Conservation (phyloP, 768 basidiomycete genomes). For the Serpula lacrymans region DNA sequence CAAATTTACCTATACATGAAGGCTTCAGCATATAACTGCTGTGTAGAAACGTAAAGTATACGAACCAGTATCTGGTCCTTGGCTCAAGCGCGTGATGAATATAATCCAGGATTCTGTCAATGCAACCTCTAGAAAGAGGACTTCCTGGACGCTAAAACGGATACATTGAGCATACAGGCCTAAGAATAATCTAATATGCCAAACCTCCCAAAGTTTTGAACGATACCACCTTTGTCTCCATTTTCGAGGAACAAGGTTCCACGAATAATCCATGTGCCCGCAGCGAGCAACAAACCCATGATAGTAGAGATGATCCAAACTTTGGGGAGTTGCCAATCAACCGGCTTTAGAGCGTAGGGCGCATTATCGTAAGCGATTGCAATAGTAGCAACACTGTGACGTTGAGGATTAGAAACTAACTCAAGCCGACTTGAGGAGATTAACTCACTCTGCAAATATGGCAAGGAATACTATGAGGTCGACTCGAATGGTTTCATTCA, state of each 20-base stretch:
- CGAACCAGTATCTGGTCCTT: conserved; percentile 13
- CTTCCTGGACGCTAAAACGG: conserved; percentile 34
- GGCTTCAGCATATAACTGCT: conserved; percentile 19
- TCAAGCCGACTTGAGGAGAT: not conserved
- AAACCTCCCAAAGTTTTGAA: conserved; percentile 40
- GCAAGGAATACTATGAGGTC: conserved; percentile 44
- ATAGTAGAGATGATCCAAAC: conserved; percentile 45
- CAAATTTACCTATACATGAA: conserved; percentile 13
- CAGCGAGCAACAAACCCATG: conserved; percentile 36
- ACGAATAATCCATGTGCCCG: conserved; percentile 44
- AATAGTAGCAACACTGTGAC: conserved; percentile 38
- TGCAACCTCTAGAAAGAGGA: conserved; percentile 46
- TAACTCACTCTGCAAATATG: conserved; percentile 34
- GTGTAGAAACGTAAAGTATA: conserved; percentile 30
- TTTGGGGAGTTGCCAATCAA: conserved; percentile 49
- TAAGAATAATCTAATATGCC: not conserved
- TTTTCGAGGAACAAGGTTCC: conserved; percentile 35
- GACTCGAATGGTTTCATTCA: conserved; percentile 45
- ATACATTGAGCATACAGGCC: not conserved
- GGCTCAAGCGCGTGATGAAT: conserved; percentile 18
- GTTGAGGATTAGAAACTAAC: not conserved
- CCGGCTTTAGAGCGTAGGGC: conserved; percentile 35
- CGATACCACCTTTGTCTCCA: conserved; percentile 32
- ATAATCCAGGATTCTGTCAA: conserved; percentile 45
- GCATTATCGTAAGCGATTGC: conserved; percentile 48